Base-by-base conservation (phyloP, 805 yeast genomes). In the Cyberlindnera saturnus region DNA sequence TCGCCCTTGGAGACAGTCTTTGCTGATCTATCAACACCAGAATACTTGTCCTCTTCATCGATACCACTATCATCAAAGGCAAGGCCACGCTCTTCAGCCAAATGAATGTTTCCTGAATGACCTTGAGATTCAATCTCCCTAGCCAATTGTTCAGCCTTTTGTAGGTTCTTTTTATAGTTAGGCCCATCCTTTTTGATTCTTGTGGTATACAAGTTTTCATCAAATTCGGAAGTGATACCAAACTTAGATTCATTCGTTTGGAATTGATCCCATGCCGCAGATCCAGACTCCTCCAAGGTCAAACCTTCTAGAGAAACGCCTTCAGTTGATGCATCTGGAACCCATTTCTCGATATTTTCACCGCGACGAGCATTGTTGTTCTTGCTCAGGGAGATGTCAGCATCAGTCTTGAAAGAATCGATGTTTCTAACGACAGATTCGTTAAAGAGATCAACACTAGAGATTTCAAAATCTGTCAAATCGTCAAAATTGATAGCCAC, bases 1-100 rank as follows among this genome's bases (percentile, higher is more conserved):
- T 58, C 60, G 17, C 55, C 52, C 20, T 39, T 45, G 14, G 49
- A 17, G n/a, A 41, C 31, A 2, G 41, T 29, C 26, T 34, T 38
- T 20, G 29, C 5, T 19, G 23, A 19, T 44, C 60, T 56, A 30
- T 40, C 65, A 23, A 89, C 99, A 40, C 97, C 97, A 5, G 96
- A 88, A 60, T 90, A 93, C 64, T 86, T 86, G 63, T 90, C 96
- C 63, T 93, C 99, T 66, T 93, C 99, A 63, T 93, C 98, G 52
- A 86, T 52, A 15, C 95, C 96, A 46, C 85, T 77, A 57, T 86
- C 96, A 60, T 86, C 96, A 32, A 84, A 75, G 15, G 62, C 56
- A 14, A 79, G 48, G 20, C 96, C 96, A 62, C 99, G 79, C 63
- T 91, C 99, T 61, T 91, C 99, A 49, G 95, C 91, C 20, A 90